These are phyloP conservation scores for Rosa hybrid DNA, from an alignment of 331 rosid genomes.

Conservation along the genomic window DNA sequence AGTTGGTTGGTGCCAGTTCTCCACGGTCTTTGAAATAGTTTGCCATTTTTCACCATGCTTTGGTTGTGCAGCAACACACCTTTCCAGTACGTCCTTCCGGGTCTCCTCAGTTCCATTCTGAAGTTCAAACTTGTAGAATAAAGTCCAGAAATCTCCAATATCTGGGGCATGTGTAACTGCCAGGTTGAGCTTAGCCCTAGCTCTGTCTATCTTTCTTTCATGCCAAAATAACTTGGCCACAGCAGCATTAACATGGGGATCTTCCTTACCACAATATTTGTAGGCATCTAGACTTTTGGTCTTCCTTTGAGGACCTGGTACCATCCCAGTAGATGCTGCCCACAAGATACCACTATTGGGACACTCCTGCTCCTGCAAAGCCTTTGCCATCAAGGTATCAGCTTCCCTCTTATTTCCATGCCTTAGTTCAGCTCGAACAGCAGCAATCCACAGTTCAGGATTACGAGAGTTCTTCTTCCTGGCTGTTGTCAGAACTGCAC, in stretches of 20 bases:
- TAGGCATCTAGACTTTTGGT: conserved; percentile 79
- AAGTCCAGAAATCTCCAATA: conserved; percentile 82
- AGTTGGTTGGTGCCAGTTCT: conserved; percentile 74
- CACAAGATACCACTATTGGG: conserved; percentile 78
- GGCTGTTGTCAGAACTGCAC: conserved; percentile 77
- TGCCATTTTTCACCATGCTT: conserved; percentile 95
- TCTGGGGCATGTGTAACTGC: conserved; percentile 83
- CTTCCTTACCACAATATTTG: conserved; percentile 69
- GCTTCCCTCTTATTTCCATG: conserved; percentile 74
- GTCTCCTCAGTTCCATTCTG: conserved; percentile 76
- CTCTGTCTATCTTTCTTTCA: conserved; percentile 81
- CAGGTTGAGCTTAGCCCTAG: conserved; percentile 70
- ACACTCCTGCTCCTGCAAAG: conserved; percentile 80
- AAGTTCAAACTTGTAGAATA: conserved; percentile 72
- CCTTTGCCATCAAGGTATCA: conserved; percentile 84
- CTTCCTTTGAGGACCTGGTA: conserved; percentile 77
- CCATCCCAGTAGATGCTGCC: conserved; percentile 88
- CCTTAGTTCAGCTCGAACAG: conserved; percentile 73
- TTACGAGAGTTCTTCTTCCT: conserved; percentile 79
- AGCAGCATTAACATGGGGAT: conserved; percentile 79
- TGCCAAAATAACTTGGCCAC: conserved; percentile 83
- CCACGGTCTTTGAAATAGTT: conserved; percentile 69
- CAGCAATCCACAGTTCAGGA: conserved; percentile 85
- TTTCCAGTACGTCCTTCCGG: conserved; percentile 72
- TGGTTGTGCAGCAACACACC: conserved; percentile 75